Evolutionary conservation across 768 basidiomycete species (phyloP), one percentile per base, ranked within the genome.

Genomic region (Imleria badia): DNA sequence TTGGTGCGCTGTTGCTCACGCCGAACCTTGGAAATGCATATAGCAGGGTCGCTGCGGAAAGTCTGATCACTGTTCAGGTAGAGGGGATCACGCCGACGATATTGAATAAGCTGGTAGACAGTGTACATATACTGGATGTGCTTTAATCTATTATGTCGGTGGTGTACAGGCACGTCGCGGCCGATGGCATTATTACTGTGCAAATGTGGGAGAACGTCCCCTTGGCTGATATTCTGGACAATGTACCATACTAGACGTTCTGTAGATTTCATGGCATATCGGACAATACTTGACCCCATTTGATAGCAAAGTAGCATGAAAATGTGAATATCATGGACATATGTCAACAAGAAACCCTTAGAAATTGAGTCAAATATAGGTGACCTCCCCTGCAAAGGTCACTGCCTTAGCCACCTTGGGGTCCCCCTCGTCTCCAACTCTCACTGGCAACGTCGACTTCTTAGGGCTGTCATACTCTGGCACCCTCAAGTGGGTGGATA

Each of bases 371-470:
- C 36, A 54, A 22, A 29, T 20, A 29, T 48, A 48, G 10, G 45
- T 54, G 19, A 45, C 40, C 33, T 48, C 39, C 20, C 52, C n/a
- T n/a, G n/a, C 46, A 30, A 48, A 54, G 46, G 52, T 48, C 8
- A 52, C 52, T 31, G 30, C 12, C 46, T 54, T 48, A 33, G 39
- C 11, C 20, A 4, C 3, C 13, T 42, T 38, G 15, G 12, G 5
- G n/a, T 23, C 13, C 14, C 22, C 40, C 19, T 54, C 39, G 8
- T 20, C 26, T 5, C 14, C 31, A 35, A 10, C 19, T 15, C 5
- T 23, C 46, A 4, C 34, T 14, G n/a, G n/a, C n/a, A 19, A 33
- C 45, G 17, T 33, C 17, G 20, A n/a, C 36, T 48, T 42, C 26
- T 35, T 42, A 6, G 52, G 40, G 13, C 36, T 39, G 20, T 48